These are phyloP conservation scores for Apiospora rasikravindrae DNA, from an alignment of 2,329 filamentous ascomycete genomes.

Conservation along the genomic window DNA sequence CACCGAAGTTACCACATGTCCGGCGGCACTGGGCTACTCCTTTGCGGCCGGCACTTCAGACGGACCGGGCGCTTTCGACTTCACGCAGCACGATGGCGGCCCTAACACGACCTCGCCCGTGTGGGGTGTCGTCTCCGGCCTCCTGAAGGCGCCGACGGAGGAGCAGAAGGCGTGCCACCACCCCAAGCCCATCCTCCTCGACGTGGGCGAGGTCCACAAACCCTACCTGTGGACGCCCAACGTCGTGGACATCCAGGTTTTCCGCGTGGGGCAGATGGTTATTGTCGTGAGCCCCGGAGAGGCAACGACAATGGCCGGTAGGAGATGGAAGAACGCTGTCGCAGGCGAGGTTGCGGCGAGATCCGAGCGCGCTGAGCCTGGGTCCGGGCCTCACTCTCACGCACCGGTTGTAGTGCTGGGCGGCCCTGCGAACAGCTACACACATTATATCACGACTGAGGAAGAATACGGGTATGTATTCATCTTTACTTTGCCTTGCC, in stretches of 20 bases:
- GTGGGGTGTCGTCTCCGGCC: conserved; percentile 76
- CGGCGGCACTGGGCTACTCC: conserved; percentile 86
- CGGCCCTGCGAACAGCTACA: conserved; percentile 89
- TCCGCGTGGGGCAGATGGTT: conserved; percentile 83
- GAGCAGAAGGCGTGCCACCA: conserved; percentile 78
- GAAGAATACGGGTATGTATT: conserved; percentile 69
- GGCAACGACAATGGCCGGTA: conserved; percentile 89
- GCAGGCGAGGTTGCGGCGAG: conserved; percentile 53
- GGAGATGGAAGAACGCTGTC: conserved; percentile 81
- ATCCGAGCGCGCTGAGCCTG: neutral
- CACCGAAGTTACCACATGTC: conserved; percentile 73
- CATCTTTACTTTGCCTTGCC: neutral
- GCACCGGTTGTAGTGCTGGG: conserved; percentile 81
- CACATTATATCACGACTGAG: conserved; percentile 79
- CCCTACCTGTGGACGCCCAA: conserved; percentile 93
- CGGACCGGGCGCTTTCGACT: conserved; percentile 89
- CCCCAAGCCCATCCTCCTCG: conserved; percentile 84
- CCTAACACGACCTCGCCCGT: conserved; percentile 71
- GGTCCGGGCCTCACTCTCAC: neutral
- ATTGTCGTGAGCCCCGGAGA: conserved; percentile 87
- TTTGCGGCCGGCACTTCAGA: conserved; percentile 94
- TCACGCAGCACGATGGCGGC: conserved; percentile 83
- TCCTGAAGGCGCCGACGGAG: conserved; percentile 72
- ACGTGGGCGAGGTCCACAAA: conserved; percentile 78
- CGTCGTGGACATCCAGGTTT: conserved; percentile 84